Percentiles rank a stretch among this genome's conserved stretches.
Evolutionary conservation across 2,329 filamentous ascomycete species (phyloP).

Genomic region (Phoma sp.): DNA sequence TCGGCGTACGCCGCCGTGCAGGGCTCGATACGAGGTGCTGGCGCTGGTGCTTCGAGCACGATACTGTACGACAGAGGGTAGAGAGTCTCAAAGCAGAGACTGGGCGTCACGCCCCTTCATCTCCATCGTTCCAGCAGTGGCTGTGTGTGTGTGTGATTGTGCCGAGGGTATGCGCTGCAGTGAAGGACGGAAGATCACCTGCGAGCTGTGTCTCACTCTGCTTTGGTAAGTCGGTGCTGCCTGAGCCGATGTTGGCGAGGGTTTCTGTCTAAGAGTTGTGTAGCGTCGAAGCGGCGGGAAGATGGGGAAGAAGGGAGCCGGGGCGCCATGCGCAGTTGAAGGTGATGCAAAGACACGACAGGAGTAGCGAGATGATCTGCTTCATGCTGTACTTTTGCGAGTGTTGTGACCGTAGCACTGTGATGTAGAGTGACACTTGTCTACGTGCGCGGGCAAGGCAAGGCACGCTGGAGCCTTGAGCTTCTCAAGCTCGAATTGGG

Average conservation of each 20-base stretch:
- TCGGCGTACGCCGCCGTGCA: not conserved
- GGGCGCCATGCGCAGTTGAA: not conserved
- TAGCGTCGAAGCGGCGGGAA: not conserved
- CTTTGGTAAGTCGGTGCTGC: not conserved
- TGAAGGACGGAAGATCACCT: not conserved
- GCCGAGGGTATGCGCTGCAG: not conserved
- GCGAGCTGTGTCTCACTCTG: not conserved
- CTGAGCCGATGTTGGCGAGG: not conserved
- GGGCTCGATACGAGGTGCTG: not conserved
- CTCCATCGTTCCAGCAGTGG: constrained; percentile 9
- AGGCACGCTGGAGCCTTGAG: no score
- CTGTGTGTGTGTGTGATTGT: not conserved
- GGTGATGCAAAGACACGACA: not conserved
- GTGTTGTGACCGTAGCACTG: no score
- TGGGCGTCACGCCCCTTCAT: constrained; percentile 13
- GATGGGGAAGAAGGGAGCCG: not conserved
- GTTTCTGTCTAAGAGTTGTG: not conserved
- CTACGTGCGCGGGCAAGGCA: no score
- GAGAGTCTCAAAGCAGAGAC: not conserved
- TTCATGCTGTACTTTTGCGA: not conserved
- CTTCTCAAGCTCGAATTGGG: no score
- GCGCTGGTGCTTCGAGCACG: not conserved
- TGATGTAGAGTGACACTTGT: no score
- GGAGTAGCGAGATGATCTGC: not conserved
- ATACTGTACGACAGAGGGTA: not conserved